Evolutionary conservation across 192 early-diverging fungal species (phyloP), one percentile per base, ranked within the genome.

Genomic region (Pilaira anomala): DNA sequence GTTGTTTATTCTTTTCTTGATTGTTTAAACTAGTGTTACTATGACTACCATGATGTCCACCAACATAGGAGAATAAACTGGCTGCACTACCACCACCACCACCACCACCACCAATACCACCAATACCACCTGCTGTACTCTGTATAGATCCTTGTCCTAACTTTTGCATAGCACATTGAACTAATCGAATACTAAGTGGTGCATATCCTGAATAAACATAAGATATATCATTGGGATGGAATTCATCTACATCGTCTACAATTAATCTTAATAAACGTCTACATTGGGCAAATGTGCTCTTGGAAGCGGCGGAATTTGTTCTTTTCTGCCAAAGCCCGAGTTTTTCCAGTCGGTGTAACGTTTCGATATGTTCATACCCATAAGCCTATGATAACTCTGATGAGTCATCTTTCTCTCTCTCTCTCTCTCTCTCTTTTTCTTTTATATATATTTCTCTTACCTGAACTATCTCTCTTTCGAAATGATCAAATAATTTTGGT

Each of bases 131-230:
- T n/a, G n/a, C n/a, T 28, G 64, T 29, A 61, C 48, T 3, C 64
- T 60, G 53, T 65, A 76, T 52, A 13, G 72, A 11, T 66, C 69
- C 12, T 55, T 75, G 61, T 76, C 83, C 36, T 69, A 74, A 46
- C 57, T 65, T 63, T 36, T 68, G 76, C 26, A 81, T 70, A 13
- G 91, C 85, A 48, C 84, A 86, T 68, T 98, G 94, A 29, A 98
- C 75, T 30, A 98, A 78, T 30, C 97, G 87, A n/a, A 97, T 82
- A 26, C 84, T 85, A 25, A 96, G 65, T 4, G 97, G 97, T 11
- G 94, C 97, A 75, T 92, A 98, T 14, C 97, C 97, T 4, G 91
- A 93, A 70, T 95, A 96, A 14, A 97, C 93, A 67, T 94, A 98
- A 0, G 90, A 84, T 1, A 94, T 84, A 75, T 98, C 97, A 19